Conservation (phyloP, 345 rosid genomes). For the Euphorbia lathyris region DNA sequence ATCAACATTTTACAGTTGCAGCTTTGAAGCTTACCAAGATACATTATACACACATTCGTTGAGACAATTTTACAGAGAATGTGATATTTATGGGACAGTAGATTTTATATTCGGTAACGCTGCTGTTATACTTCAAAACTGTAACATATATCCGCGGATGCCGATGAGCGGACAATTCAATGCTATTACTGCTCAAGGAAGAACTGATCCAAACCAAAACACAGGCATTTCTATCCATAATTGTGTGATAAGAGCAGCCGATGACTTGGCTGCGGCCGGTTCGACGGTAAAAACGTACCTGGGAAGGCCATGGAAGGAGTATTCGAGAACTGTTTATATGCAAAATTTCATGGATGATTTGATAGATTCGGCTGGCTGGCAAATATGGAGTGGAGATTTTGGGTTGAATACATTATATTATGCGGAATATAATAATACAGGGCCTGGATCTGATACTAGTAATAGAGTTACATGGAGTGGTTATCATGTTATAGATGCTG, state of each 20-base stretch:
- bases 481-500: slow-evolving; percentile 49
- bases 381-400: slow-evolving; percentile 54
- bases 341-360: slow-evolving; percentile 42
- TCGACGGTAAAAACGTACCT: slow-evolving; percentile 48
- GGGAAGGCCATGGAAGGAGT: slow-evolving; percentile 91
- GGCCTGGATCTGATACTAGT: slow-evolving; percentile 59
- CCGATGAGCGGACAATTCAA: slow-evolving; percentile 75
- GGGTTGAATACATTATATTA: slow-evolving; percentile 69
- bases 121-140: slow-evolving; percentile 71
- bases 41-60: slow-evolving; percentile 72
- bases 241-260: slow-evolving; percentile 57
- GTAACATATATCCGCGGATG: slow-evolving; percentile 65
- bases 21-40: slow-evolving; percentile 88
- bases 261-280: slow-evolving; percentile 53
- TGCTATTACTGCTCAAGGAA: slow-evolving; percentile 88
- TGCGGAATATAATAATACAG: slow-evolving; percentile 64
- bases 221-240: slow-evolving; percentile 75
- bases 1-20: slow-evolving; percentile 73
- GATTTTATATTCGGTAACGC: slow-evolving; percentile 95
- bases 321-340: slow-evolving; percentile 69
- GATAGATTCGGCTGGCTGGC: slow-evolving; percentile 77
- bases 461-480: slow-evolving; percentile 70
- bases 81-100: slow-evolving; percentile 83
- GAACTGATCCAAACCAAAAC: slow-evolving; percentile 76
- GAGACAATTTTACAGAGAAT: slow-evolving; percentile 81